phyloP scores from a whole-genome alignment of 2,329 filamentous ascomycete species.

The Blumeria graminis region DNA sequence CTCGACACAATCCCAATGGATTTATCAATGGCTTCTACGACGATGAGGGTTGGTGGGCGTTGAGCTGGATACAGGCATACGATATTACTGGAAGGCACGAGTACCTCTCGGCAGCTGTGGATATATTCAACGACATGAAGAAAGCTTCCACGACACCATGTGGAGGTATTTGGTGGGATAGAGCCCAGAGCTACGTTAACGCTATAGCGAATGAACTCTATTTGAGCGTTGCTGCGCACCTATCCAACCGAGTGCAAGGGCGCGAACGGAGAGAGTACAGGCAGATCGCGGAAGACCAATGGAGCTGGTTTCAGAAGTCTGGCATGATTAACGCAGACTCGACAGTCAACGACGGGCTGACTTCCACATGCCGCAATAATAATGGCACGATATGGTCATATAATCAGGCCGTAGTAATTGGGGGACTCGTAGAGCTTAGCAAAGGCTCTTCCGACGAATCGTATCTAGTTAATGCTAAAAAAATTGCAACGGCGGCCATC shows the following conservation, averaged over 20 bases:
- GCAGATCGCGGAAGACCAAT: conserved; percentile 25
- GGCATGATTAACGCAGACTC: conserved; percentile 24
- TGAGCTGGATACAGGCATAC: conserved; percentile 31
- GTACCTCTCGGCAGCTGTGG: conserved; percentile 27
- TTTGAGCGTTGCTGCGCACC: conserved; percentile 26
- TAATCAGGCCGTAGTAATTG: conserved; percentile 36
- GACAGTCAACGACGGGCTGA: conserved; percentile 29
- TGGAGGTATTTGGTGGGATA: conserved; percentile 30
- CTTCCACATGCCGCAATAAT: conserved; percentile 23
- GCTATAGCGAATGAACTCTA: conserved; percentile 35
- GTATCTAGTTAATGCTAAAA: conserved; percentile 21
- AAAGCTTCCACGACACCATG: conserved; percentile 24
- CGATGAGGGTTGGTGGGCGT: conserved; percentile 39
- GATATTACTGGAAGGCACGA: conserved; percentile 26
- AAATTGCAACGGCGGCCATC: conserved; percentile 30
- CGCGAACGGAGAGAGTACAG: conserved; percentile 25
- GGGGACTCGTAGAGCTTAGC: conserved; percentile 30
- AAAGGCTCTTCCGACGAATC: conserved; percentile 22
- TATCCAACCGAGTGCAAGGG: conserved; percentile 29
- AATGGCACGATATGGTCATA: conserved; percentile 24
- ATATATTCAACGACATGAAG: conserved; percentile 33
- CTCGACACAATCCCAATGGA: conserved; percentile 11
- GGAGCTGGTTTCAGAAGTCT: conserved; percentile 24
- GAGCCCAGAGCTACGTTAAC: conserved; percentile 27
- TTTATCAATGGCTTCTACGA: conserved; percentile 33